phyloP scores from a whole-genome alignment of 2,329 filamentous ascomycete genomes.

The Aureobasidium mangrovei region DNA sequence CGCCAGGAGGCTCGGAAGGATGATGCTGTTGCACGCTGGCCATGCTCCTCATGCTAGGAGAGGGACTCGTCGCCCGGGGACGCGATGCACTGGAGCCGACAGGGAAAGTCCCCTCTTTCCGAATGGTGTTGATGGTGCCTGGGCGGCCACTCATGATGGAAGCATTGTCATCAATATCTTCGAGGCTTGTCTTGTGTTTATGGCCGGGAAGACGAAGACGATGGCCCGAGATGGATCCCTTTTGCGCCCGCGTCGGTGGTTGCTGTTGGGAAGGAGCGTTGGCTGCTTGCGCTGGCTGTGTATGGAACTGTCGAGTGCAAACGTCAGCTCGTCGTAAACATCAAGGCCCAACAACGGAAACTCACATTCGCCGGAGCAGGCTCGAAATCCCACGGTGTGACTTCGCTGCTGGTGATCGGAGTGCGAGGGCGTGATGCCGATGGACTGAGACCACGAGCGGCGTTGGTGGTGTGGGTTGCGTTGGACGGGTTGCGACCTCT shows the following conservation, averaged over 20 bases:
- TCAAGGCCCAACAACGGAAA: neutral
- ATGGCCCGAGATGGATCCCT: conserved; percentile 17
- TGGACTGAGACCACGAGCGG: conserved; percentile 57
- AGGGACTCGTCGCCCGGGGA: conserved; percentile 69
- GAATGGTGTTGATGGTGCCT: neutral
- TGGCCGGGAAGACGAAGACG: conserved; percentile 59
- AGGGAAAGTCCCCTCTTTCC: neutral
- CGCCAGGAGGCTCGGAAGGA: conserved; percentile 23
- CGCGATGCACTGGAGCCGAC: conserved; percentile 34
- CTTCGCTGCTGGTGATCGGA: conserved; percentile 55
- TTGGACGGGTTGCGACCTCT: conserved; percentile 12
- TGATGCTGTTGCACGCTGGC: conserved; percentile 49
- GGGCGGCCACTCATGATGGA: conserved; percentile 10
- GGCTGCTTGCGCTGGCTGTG: neutral
- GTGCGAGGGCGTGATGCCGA: conserved; percentile 69
- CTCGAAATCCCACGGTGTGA: conserved; percentile 96
- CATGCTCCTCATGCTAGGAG: conserved; percentile 51
- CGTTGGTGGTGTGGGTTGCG: conserved; percentile 15
- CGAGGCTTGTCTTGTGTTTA: conserved; percentile 58
- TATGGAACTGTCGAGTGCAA: neutral
- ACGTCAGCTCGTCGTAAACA: neutral
- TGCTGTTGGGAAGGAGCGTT: neutral
- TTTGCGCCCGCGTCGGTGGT: neutral
- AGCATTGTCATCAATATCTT: conserved; percentile 38
- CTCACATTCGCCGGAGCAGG: conserved; percentile 10